Conservation (phyloP, 1,284 basidiomycete genomes). For the Limonomyces culmigenus region DNA sequence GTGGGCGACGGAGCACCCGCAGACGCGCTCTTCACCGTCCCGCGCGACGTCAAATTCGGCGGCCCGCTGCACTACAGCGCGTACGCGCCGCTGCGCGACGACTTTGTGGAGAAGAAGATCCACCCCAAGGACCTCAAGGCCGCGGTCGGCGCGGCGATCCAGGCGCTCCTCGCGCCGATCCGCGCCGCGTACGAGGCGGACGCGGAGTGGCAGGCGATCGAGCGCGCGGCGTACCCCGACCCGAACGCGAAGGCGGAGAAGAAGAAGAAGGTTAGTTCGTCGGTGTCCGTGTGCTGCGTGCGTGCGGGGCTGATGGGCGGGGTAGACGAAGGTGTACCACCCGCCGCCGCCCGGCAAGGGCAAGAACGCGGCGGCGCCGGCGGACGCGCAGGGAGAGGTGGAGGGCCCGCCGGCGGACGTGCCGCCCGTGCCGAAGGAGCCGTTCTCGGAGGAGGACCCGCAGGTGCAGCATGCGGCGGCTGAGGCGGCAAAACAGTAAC, state of each 20-base stretch:
- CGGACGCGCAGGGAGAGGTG: not conserved
- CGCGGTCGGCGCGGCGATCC: slow-evolving; percentile 67
- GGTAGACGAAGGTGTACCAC: slow-evolving; percentile 59
- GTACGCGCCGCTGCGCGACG: slow-evolving; percentile 57
- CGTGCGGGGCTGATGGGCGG: not conserved
- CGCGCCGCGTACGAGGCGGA: slow-evolving; percentile 59
- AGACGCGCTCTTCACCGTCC: slow-evolving; percentile 73
- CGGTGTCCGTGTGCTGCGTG: not conserved
- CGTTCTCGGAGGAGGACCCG: not conserved
- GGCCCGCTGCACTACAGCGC: slow-evolving; percentile 62
- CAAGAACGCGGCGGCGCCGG: slow-evolving; percentile 27
- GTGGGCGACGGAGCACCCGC: slow-evolving; percentile 52
- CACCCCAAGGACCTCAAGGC: slow-evolving; percentile 89
- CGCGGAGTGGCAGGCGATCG: slow-evolving; percentile 70
- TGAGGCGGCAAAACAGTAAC: not conserved
- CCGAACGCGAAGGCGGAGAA: slow-evolving; percentile 43
- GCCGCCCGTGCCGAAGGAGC: not conserved
- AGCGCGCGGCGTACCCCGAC: slow-evolving; percentile 76
- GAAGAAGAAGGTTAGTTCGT: slow-evolving; percentile 40
- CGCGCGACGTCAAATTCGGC: slow-evolving; percentile 70
- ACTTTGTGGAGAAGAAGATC: slow-evolving; percentile 62
- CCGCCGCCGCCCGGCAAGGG: slow-evolving; percentile 66
- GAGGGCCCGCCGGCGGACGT: not conserved
- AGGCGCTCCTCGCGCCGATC: slow-evolving; percentile 70
- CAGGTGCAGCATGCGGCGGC: not conserved